Evolutionary conservation across 2,329 filamentous ascomycete species (phyloP), one percentile per base, ranked within the genome.

Genomic region (Lecanosticta acicola): DNA sequence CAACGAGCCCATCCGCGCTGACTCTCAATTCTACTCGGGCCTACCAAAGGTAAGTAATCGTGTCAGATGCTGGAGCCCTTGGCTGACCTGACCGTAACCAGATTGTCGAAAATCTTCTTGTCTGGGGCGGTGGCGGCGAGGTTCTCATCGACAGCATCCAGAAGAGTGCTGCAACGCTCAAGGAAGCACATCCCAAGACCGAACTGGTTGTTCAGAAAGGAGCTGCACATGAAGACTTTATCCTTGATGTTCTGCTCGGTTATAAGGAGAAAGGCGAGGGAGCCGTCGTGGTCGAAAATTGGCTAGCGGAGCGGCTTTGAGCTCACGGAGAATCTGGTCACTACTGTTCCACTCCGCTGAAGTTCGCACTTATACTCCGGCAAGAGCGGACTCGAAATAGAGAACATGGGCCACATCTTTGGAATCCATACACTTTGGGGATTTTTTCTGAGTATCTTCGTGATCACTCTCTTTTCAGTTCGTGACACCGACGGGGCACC

Each of bases 61-160:
- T 11, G 24, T 7, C 24, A 29, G 24, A 5, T 29, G 7, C 5
- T 5, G 5, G 24, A 5, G 24, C 5, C 7, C 7, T 11, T 29
- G 11, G 11, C 24, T 29, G 24, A 29, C 11, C 39, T 26, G 41
- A n/a, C n/a, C n/a, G n/a, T n/a, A 66, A 71, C 0, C 68, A 61
- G 26, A 50, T 66, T 2, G 62, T 77, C 2, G 39, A 39, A 16
- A 68, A 73, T 34, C 65, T 81, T 1, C 56, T 80, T 18, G 67
- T 83, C 3, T 72, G 74, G 51, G 75, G 67, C 1, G 80, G 80
- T 0, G 72, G 66, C 1, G 71, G 75, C 39, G 80, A 83, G 63
- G 66, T 80, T 11, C 50, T 83, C 19, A 62, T 79, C 26, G 79
- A 80, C 52, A 68, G 73, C 11, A 80, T 83, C 40, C 57, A 69